Evolutionary conservation across 192 early-diverging fungal genomes (phyloP).

Genomic region (Coemansia sp.): DNA sequence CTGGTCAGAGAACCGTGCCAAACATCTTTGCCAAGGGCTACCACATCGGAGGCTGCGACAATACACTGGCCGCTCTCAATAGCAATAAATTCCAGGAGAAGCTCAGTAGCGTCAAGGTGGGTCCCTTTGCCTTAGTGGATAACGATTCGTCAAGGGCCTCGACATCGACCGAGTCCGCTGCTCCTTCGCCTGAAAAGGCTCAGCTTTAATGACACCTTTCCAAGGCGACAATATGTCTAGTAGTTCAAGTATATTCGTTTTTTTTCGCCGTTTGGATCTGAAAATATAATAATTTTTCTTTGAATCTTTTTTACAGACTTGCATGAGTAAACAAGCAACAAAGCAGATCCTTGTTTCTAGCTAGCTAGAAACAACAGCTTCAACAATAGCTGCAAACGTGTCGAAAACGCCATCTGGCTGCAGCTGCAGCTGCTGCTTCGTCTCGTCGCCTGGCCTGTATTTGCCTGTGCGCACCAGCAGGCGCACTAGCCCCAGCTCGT

Average conservation of each 20-base stretch:
- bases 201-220: conserved; percentile 10
- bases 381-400: conserved; percentile 68
- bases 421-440: conserved; percentile 33
- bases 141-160: conserved; percentile 4
- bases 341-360: conserved; percentile 1
- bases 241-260: neutral
- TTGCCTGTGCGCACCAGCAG: conserved; percentile 78
- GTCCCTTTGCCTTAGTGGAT: conserved; percentile 8
- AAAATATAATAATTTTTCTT: conserved; percentile 12
- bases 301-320: too few relatives aligned
- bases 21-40: conserved; percentile 69
- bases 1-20: conserved; percentile 72
- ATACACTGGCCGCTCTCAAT: conserved; percentile 51
- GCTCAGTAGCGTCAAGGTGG: conserved; percentile 28
- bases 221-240: neutral
- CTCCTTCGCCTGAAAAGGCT: conserved; percentile 11
- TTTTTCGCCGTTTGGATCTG: too few relatives aligned
- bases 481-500: conserved; percentile 68
- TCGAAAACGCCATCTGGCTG: conserved; percentile 59
- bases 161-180: neutral
- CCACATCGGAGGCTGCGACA: conserved; percentile 68
- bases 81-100: conserved; percentile 56
- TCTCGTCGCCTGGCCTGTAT: conserved; percentile 74
- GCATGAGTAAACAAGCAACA: too few relatives aligned
- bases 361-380: conserved; percentile 54